Base-by-base conservation (phyloP, 805 yeast species). In the Torulaspora quercuum region DNA sequence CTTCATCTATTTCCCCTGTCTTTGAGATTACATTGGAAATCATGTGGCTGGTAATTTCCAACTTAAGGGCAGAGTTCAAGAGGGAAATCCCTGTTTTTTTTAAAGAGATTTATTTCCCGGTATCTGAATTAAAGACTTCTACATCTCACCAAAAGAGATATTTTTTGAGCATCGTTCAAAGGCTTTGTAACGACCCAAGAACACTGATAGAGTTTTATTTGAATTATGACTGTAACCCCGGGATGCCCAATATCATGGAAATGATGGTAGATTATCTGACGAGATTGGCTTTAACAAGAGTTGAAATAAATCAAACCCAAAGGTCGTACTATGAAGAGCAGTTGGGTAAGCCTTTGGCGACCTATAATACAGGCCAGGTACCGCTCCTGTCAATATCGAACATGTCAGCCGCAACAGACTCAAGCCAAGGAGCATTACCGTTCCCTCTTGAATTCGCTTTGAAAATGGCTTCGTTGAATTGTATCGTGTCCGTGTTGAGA, bases 101-200 rank as follows among this genome's bases (percentile, higher is more conserved):
- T 66, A 82, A 80, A 29, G 97, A 92, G 53, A 86, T 90, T 35
- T 92, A 92, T 59, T 83, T 92, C 63, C 96, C 97, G 3, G 86
- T 94, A 27, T 75, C 92, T 29, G 97, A 90, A 54, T 76, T 92
- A 78, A 84, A 81, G 54, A 79, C 95, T 2, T 84, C 97, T 1
- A 86, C 96, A 0, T 66, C 89, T 7, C 97, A 90, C 59, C 98
- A 94, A 63, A 88, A 90, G 58, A 73, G 94, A 57, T 90, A 88
- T 53, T 75, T 90, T 46, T 68, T 94, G 42, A 75, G 82, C 8
- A 73, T 90, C n/a, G 71, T 94, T 16, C 83, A 84, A 50, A 72
- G 95, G 48, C 63, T 92, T 24, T 82, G 95, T 56, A 78, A 78
- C 46, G 95, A 90, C 63, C 95, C 97, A 28, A 73, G 95, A 44